These are phyloP conservation scores for Quillaja saponaria DNA, from an alignment of 306 rosid species.

Conservation along the genomic window DNA sequence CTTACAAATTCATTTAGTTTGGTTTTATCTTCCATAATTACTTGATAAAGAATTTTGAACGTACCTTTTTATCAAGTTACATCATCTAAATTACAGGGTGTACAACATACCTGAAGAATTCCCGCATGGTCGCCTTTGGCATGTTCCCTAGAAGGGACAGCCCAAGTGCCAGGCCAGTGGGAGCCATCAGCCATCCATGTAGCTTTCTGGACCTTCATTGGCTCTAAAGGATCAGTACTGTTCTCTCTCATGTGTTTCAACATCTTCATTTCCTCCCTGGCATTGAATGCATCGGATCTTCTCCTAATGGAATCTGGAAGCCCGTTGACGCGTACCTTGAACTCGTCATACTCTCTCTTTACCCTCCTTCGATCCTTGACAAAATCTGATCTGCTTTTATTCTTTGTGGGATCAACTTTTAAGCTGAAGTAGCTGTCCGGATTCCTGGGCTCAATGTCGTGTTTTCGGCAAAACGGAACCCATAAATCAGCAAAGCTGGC, in stretches of 20 bases:
- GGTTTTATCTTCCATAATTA: too few species aligned
- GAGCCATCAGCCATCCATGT: constrained; percentile 69
- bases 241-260: constrained; percentile 50
- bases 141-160: constrained; percentile 37
- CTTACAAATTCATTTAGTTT: too few species aligned
- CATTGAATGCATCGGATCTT: constrained; percentile 59
- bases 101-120: constrained; percentile 47
- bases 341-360: constrained; percentile 59
- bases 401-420: constrained; percentile 55
- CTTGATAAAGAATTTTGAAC: too few species aligned
- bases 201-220: constrained; percentile 44
- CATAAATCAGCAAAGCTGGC: constrained; percentile 58
- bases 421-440: constrained; percentile 47
- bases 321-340: constrained; percentile 53
- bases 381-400: constrained; percentile 47
- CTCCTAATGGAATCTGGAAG: constrained; percentile 55
- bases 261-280: constrained; percentile 61
- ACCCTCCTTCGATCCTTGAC: constrained; percentile 57
- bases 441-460: constrained; percentile 51
- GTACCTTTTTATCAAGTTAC: too few species aligned
- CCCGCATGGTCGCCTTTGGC: constrained; percentile 51
- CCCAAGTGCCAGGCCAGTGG: constrained; percentile 63
- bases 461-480: constrained; percentile 61
- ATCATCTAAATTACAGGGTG: too few species aligned
- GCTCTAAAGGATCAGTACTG: constrained; percentile 41